Evolutionary conservation across 2,329 filamentous ascomycete species (phyloP).

Genomic region (Didymella lethalis): DNA sequence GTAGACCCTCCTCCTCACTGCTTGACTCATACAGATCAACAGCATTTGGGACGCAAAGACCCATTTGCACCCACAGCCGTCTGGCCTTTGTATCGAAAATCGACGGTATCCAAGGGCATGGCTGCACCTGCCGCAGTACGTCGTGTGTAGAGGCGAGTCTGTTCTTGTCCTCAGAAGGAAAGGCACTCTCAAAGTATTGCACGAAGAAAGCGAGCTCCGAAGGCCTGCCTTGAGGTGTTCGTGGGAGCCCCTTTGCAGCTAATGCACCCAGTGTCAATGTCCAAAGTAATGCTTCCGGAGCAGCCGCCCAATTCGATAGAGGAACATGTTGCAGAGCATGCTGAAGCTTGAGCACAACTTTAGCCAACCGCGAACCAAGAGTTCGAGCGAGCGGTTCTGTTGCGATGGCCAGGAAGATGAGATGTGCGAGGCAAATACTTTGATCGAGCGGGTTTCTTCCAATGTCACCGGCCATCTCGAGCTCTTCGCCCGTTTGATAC

Average conservation of each 20-base stretch:
- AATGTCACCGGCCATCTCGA: background rate
- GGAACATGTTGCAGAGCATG: slow-evolving; percentile 24
- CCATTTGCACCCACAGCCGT: slow-evolving; percentile 31
- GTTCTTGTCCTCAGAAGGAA: slow-evolving; percentile 11
- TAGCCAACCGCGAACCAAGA: slow-evolving; percentile 28
- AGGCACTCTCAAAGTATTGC: slow-evolving; percentile 25
- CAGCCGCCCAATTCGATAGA: slow-evolving; percentile 30
- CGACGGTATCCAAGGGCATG: slow-evolving; percentile 33
- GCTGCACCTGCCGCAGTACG: background rate
- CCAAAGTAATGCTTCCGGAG: slow-evolving; percentile 41
- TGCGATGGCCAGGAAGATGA: slow-evolving; percentile 39
- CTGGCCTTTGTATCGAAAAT: slow-evolving; percentile 32
- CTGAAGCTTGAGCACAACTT: slow-evolving; percentile 34
- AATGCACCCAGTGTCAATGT: slow-evolving; percentile 41
- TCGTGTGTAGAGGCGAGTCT: slow-evolving; percentile 25
- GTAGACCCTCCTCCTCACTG: slow-evolving; percentile 21
- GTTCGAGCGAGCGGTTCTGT: slow-evolving; percentile 31
- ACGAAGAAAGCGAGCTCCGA: slow-evolving; percentile 29
- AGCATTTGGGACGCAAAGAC: slow-evolving; percentile 26
- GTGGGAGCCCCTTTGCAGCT: slow-evolving; percentile 27
- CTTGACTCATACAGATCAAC: slow-evolving; percentile 20
- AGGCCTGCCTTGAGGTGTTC: slow-evolving; percentile 7
- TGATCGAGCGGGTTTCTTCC: slow-evolving; percentile 29
- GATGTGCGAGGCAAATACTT: slow-evolving; percentile 36
- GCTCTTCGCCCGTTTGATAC: slow-evolving; percentile 32